These are phyloP conservation scores for Sporisorium sorghi DNA, from an alignment of 1,284 basidiomycete species.

Conservation along the genomic window DNA sequence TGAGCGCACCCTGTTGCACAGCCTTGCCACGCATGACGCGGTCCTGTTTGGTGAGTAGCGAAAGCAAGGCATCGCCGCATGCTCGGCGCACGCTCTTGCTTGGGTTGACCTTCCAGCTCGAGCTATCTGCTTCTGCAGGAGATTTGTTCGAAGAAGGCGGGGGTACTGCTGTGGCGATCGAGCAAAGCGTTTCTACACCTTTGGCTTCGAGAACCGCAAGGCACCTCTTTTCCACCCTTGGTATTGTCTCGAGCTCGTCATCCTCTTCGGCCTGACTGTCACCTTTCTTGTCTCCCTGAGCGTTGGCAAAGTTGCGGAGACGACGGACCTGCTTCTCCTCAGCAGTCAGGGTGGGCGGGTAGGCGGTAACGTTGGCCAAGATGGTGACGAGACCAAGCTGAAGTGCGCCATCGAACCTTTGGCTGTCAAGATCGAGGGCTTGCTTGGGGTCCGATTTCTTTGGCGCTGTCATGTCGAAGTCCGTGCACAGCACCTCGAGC, in stretches of 20 bases:
- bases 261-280: constrained; percentile 32
- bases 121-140: neutral
- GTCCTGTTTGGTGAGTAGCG: constrained; percentile 72
- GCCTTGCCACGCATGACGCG: constrained; percentile 81
- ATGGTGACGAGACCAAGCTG: constrained; percentile 57
- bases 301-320: constrained; percentile 56
- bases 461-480: constrained; percentile 15
- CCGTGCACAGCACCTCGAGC: constrained; percentile 36
- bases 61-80: constrained; percentile 28
- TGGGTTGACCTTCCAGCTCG: constrained; percentile 31
- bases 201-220: constrained; percentile 48
- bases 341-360: constrained; percentile 39
- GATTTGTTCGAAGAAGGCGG: constrained; percentile 7
- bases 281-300: constrained; percentile 18
- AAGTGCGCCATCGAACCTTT: constrained; percentile 44
- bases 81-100: constrained; percentile 26
- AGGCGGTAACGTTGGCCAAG: constrained; percentile 47
- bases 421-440: constrained; percentile 17
- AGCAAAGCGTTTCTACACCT: constrained; percentile 44
- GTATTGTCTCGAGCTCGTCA: constrained; percentile 16
- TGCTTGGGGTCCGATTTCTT: neutral
- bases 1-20: constrained; percentile 84
- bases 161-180: constrained; percentile 32
- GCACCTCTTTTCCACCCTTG: constrained; percentile 35
- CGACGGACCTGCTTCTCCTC: constrained; percentile 59